Percentiles rank a stretch among this genome's conserved stretches.
phyloP scores from a whole-genome alignment of 1,284 basidiomycete species.

The Megacollybia platyphylla region DNA sequence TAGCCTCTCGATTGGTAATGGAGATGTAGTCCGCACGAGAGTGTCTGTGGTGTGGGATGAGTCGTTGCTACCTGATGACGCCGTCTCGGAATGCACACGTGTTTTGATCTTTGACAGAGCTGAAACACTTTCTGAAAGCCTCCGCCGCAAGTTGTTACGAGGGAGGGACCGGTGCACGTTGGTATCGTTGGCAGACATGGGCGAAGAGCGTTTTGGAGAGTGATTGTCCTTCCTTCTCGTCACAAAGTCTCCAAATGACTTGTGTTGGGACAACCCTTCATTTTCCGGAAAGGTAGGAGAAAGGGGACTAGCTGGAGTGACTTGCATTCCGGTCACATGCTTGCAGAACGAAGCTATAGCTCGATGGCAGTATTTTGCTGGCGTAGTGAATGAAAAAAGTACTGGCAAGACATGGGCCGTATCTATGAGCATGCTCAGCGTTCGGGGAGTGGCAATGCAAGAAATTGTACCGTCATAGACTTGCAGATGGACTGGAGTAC shows the following conservation, averaged over 20 bases:
- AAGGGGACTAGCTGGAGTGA: constrained; percentile 8
- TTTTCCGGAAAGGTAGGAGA: constrained; percentile 5
- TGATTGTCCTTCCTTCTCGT: background rate
- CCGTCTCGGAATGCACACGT: no score
- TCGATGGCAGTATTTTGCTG: constrained; percentile 69
- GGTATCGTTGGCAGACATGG: no score
- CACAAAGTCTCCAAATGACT: background rate
- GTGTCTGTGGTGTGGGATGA: background rate
- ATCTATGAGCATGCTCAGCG: constrained; percentile 25
- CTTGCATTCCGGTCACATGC: constrained; percentile 40
- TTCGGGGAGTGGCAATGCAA: background rate
- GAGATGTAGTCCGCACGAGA: background rate
- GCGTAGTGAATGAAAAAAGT: constrained; percentile 74
- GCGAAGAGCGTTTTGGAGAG: no score
- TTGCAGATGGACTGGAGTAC: constrained; percentile 89
- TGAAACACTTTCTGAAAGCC: constrained; percentile 2
- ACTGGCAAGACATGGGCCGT: constrained; percentile 67
- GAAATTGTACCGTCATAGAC: constrained; percentile 54
- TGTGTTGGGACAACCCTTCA: background rate
- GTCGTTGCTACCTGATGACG: background rate
- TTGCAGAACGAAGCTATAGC: constrained; percentile 59
- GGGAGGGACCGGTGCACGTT: background rate
- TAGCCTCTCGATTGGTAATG: constrained; percentile 12
- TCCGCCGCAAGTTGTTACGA: constrained; percentile 4
- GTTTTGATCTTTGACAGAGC: background rate